Evolutionary conservation across 2,329 filamentous ascomycete genomes (phyloP).

Genomic region (Didymella sp.): DNA sequence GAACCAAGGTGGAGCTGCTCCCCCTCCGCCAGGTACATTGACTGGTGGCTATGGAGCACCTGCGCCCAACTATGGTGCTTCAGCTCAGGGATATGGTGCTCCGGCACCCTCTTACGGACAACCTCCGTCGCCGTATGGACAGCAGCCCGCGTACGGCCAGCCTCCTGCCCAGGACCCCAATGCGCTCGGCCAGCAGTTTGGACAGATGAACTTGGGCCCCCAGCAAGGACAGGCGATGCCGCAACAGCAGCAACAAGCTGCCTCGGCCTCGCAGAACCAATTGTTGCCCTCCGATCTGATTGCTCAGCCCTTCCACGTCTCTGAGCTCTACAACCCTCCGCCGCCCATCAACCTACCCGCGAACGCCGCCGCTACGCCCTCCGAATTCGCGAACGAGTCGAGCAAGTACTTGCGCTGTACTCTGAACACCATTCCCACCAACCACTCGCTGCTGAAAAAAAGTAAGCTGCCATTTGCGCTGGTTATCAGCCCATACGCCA

Average conservation of each 20-base stretch:
- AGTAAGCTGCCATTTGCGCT: slow-evolving; percentile 92
- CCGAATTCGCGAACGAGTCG: slow-evolving; percentile 87
- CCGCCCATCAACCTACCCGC: slow-evolving; percentile 89
- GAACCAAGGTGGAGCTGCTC: slow-evolving; percentile 56
- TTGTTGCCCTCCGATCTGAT: slow-evolving; percentile 91
- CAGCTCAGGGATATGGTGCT: slow-evolving; percentile 46
- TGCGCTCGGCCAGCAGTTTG: slow-evolving; percentile 79
- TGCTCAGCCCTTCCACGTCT: slow-evolving; percentile 91
- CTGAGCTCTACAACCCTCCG: slow-evolving; percentile 88
- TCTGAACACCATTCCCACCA: slow-evolving; percentile 91
- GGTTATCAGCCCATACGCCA: slow-evolving; percentile 92
- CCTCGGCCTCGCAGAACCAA: slow-evolving; percentile 68
- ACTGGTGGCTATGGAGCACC: slow-evolving; percentile 14
- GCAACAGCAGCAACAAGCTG: slow-evolving; percentile 38
- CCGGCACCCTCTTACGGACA: slow-evolving; percentile 45
- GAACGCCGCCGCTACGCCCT: slow-evolving; percentile 93
- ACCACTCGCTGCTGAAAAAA: slow-evolving; percentile 92
- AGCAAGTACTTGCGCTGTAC: slow-evolving; percentile 95
- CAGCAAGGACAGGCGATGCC: slow-evolving; percentile 50
- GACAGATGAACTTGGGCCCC: slow-evolving; percentile 73
- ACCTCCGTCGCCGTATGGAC: slow-evolving; percentile 31
- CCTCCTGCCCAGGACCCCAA: slow-evolving; percentile 64
- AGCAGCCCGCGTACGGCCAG: slow-evolving; percentile 37
- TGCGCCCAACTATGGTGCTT: slow-evolving; percentile 14
- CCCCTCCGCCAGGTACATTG: slow-evolving; percentile 21